Evolutionary conservation across 495 filamentous ascomycete genomes (phyloP), one percentile per base, ranked within the genome.

Genomic region (Durotheca rogersii): DNA sequence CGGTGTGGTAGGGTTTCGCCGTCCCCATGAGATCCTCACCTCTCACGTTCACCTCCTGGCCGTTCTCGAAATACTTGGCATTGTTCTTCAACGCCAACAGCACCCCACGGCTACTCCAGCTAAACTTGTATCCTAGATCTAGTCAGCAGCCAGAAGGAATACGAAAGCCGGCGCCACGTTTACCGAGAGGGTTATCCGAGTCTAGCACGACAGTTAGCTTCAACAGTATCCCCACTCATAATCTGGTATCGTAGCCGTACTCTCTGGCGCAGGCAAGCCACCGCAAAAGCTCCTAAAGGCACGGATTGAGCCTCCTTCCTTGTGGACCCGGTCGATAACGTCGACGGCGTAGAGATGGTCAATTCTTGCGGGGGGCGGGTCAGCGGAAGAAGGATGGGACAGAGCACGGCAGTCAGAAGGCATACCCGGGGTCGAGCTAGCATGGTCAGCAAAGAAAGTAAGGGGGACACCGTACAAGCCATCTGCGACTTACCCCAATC

Each of bases 301-400:
- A 15, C 79, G 72, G 70, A 98, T 83, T 78, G 92, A 93, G 61
- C 92, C 93, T 40, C 90, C 92, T 12, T 78, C 86, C 12, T 77
- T 69, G 76, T 95, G 90, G 10, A 89, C 83, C 64, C 90, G 82
- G 31, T 84, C 76, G 59, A 98, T 95, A 32, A 85, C 90, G 75
- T 92, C 89, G 64, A 98, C 77, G 18, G 92, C 93, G 64, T 94
- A 90, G 6, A 91, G 69, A 66, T 90, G 89, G 61, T 94, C 86
- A 53, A 90, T 81, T 41, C 79, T 76, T 51, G 70, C 66, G 58
- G 39, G 41, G 7, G 6, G 12, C 61, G 14, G 51, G 49, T 30
- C 42, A 21, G n/a, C n/a, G n/a, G n/a, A n/a, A 31, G 19, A 2
- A 30, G 27, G 19, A 9, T 21, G 15, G 6, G 9, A 51, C 37